These are phyloP conservation scores for Colletotrichum echinochloae DNA, from an alignment of 2,329 filamentous ascomycete species.

Conservation along the genomic window DNA sequence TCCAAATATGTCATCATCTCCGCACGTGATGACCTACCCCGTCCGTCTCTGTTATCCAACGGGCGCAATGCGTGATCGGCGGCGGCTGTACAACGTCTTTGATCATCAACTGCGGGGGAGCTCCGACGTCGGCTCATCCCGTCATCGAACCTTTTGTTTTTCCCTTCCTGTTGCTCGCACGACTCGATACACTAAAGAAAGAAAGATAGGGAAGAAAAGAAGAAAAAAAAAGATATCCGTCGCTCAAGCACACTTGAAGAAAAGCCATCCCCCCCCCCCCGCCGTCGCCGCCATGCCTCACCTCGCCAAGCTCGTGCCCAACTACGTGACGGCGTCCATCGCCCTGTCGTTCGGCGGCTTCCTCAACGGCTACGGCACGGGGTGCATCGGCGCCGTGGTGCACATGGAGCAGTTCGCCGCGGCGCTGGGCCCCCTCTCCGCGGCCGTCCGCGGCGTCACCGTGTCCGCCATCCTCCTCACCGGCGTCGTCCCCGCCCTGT, in stretches of 20 bases:
- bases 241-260: no score
- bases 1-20: background rate
- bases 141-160: no score
- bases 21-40: background rate
- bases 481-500: constrained; percentile 67
- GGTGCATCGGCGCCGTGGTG: constrained; percentile 50
- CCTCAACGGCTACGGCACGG: constrained; percentile 53
- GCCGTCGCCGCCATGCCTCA: background rate
- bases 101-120: background rate
- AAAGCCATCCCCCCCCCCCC: no score
- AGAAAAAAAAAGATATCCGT: no score
- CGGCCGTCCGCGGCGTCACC: constrained; percentile 66
- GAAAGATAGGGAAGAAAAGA: no score
- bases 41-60: background rate
- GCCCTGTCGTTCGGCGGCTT: constrained; percentile 50
- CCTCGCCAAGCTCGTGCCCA: constrained; percentile 42
- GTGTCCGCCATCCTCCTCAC: constrained; percentile 71
- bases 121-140: no score
- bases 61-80: background rate
- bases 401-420: constrained; percentile 49
- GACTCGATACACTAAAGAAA: no score
- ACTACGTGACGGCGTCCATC: constrained; percentile 49
- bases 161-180: background rate
- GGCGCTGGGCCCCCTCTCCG: constrained; percentile 60
- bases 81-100: background rate